Evolutionary conservation across 441 rosid species (phyloP).

Genomic region (Macaranga tanarius): DNA sequence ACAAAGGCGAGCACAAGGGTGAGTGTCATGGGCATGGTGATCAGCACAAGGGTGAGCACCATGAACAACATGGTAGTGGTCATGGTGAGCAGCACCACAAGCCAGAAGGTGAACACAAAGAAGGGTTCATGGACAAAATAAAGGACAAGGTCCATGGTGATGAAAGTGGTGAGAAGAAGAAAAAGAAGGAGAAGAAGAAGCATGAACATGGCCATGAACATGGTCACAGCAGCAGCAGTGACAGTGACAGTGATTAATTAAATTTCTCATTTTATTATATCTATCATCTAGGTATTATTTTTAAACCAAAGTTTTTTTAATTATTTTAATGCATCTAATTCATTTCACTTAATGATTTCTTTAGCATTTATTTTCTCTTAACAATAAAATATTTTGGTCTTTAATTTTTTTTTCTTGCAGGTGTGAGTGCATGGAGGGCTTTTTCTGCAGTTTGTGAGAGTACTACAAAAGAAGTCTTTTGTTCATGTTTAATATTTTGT

Average conservation of each 20-base stretch:
- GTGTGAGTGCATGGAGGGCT: neutral
- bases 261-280: neutral
- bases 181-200: conserved; percentile 54
- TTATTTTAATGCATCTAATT: neutral
- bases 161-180: conserved; percentile 31
- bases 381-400: neutral
- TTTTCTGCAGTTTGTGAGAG: neutral
- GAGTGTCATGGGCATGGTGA: conserved; percentile 12
- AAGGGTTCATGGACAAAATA: conserved; percentile 59
- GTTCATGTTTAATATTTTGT: neutral
- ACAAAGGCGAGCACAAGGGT: conserved; percentile 37
- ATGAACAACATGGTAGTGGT: neutral
- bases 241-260: conserved; percentile 46
- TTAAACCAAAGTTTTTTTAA: neutral
- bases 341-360: too few species aligned
- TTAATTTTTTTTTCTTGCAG: neutral
- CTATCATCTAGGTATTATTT: neutral
- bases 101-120: conserved; percentile 41
- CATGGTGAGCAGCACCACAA: conserved; percentile 20
- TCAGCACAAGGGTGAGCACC: conserved; percentile 19
- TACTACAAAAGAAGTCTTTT: neutral
- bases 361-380: neutral
- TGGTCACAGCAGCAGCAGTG: conserved; percentile 64
- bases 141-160: conserved; percentile 72
- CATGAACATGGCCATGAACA: conserved; percentile 45